A percentile compares a stretch with the other conserved stretches of the same genome.
Evolutionary conservation across 2,329 filamentous ascomycete species (phyloP).

Genomic region (Leptographium procerum): DNA sequence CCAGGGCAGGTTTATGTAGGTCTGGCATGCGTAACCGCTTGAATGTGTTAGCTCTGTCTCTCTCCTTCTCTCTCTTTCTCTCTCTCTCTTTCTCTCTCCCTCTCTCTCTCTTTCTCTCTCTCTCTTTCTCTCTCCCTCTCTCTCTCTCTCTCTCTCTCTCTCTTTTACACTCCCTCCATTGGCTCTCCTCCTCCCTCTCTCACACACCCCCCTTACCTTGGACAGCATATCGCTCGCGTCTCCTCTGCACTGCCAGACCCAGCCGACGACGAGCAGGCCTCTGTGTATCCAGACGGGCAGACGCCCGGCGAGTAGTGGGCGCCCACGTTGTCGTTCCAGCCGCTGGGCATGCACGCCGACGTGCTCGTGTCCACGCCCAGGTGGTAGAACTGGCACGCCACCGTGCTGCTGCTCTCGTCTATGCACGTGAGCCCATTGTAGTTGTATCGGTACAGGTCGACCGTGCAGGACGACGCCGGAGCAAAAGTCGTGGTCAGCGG

Average conservation of each 20-base stretch:
- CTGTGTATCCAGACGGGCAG: slow-evolving; percentile 6
- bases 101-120: background rate
- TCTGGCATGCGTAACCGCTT: slow-evolving; percentile 3
- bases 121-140: too few relatives aligned
- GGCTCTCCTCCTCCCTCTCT: background rate
- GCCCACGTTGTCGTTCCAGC: background rate
- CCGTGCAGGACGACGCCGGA: slow-evolving; percentile 3
- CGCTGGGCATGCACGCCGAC: background rate
- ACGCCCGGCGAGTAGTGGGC: slow-evolving; percentile 8
- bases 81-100: background rate
- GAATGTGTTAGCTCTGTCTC: background rate
- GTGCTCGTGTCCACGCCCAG: slow-evolving; percentile 1
- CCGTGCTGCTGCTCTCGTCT: background rate
- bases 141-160: too few relatives aligned
- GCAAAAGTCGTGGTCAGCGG: slow-evolving; percentile 7
- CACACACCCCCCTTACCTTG: background rate
- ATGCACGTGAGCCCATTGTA: background rate
- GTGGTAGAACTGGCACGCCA: slow-evolving; percentile 3
- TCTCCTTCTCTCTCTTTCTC: background rate
- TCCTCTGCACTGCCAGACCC: background rate
- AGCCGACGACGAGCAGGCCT: background rate
- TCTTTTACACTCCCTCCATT: background rate
- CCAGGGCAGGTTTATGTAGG: background rate
- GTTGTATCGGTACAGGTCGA: background rate
- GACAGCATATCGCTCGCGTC: slow-evolving; percentile 9